A percentile compares a stretch with the other conserved stretches of the same genome.
These are phyloP conservation scores for Populus tremula DNA, from an alignment of 345 rosid genomes.

Conservation along the genomic window DNA sequence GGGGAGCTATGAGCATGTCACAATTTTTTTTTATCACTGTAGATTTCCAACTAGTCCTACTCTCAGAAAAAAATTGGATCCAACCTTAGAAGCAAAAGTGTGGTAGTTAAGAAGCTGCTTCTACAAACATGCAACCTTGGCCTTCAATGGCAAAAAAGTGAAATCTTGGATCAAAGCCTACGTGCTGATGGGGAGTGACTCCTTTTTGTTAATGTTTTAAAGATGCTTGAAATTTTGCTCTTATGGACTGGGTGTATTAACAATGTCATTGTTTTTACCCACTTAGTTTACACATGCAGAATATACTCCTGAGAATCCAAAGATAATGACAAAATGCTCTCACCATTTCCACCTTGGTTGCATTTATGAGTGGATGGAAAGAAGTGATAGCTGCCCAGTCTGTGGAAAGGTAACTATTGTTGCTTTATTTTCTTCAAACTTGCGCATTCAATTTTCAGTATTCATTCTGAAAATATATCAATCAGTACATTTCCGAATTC, in stretches of 20 bases:
- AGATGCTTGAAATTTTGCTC: conserved; percentile 7
- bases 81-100: not conserved
- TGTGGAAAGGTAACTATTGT: conserved; percentile 79
- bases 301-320: conserved; percentile 89
- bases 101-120: not conserved
- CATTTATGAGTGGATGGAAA: conserved; percentile 99
- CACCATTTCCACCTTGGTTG: conserved; percentile 99
- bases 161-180: not conserved
- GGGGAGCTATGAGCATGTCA: not conserved
- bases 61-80: not conserved
- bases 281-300: conserved; percentile 51
- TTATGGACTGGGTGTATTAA: not conserved
- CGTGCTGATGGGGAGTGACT: conserved; percentile 2
- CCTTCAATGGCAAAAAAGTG: not conserved
- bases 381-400: conserved; percentile 96
- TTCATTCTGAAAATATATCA: not conserved
- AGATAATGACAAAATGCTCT: conserved; percentile 80
- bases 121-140: not conserved
- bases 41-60: not conserved
- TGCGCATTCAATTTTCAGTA: not conserved
- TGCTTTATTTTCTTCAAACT: not conserved
- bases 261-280: not conserved
- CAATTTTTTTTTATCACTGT: not conserved
- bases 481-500: not conserved
- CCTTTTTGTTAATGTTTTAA: not conserved